Evolutionary conservation across 179 eudicot species (phyloP).

Genomic region (Pouteria campechiana): DNA sequence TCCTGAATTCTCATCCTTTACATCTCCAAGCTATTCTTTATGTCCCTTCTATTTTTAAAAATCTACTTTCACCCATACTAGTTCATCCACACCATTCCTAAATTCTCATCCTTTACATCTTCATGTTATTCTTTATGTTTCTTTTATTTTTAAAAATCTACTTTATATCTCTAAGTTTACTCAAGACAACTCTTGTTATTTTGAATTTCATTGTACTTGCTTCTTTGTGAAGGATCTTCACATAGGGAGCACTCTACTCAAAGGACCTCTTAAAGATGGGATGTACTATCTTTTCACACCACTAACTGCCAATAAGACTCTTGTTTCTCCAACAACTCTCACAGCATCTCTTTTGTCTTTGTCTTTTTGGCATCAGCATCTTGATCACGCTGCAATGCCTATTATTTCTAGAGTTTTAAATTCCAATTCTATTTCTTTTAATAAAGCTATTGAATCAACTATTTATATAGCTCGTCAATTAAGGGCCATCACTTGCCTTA

Average conservation of each 20-base stretch:
- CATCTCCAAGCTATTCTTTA: not conserved
- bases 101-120: not conserved
- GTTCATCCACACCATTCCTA: not conserved
- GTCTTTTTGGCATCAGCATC: not conserved
- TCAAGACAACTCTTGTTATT: not conserved
- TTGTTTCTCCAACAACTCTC: not conserved
- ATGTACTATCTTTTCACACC: not conserved
- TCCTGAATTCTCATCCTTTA: not conserved
- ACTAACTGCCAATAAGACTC: not conserved
- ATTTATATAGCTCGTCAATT: too few relatives aligned
- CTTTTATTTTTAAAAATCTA: not conserved
- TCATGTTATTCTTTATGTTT: not conserved
- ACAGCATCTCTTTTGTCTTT: not conserved
- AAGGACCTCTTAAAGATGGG: not conserved
- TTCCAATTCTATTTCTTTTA: too few relatives aligned
- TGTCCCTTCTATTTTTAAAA: not conserved
- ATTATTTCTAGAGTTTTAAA: not conserved
- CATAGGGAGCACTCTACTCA: not conserved
- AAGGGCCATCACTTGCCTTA: too few relatives aligned
- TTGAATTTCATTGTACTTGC: not conserved
- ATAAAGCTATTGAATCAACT: too few relatives aligned
- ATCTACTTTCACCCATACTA: not conserved
- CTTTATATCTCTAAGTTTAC: not conserved
- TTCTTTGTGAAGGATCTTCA: not conserved
- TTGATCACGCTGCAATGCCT: not conserved